A percentile compares a stretch with the other conserved stretches of the same genome.
Conservation (phyloP, 2,329 filamentous ascomycete genomes). For the Thielaviopsis cerberus region DNA sequence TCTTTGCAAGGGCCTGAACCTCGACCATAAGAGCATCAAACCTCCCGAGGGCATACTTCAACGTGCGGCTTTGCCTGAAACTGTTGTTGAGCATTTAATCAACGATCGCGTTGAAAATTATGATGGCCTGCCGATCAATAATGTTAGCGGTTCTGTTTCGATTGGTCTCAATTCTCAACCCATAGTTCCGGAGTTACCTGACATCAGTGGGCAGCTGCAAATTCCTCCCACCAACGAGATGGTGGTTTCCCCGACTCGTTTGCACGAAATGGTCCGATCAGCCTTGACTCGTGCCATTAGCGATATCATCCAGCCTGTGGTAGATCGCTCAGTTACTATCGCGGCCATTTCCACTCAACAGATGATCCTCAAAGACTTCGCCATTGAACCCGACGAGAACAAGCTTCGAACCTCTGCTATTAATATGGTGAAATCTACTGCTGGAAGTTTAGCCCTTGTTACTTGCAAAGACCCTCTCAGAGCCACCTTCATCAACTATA, state of each 20-base stretch:
- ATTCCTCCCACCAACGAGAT: conserved; percentile 69
- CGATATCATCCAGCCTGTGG: conserved; percentile 93
- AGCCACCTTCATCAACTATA: conserved; percentile 94
- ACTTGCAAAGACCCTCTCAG: conserved; percentile 93
- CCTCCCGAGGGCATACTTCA: conserved; percentile 74
- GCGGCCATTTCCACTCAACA: conserved; percentile 91
- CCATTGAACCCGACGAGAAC: conserved; percentile 77
- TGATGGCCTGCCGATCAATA: conserved; percentile 63
- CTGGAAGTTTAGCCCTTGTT: conserved; percentile 85
- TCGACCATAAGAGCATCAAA: conserved; percentile 86
- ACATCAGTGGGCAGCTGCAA: conserved; percentile 59
- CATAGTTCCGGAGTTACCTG: conserved; percentile 65
- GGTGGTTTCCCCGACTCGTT: conserved; percentile 50
- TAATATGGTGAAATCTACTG: conserved; percentile 86
- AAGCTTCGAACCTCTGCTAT: conserved; percentile 71
- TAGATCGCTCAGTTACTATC: conserved; percentile 93
- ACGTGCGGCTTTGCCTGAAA: conserved; percentile 25
- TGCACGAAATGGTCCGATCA: conserved; percentile 61
- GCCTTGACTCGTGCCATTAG: conserved; percentile 80
- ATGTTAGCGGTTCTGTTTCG: conserved; percentile 47
- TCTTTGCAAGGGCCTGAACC: conserved; percentile 72
- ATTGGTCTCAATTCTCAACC: conserved; percentile 60
- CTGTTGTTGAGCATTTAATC: conserved; percentile 40
- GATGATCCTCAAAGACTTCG: conserved; percentile 90
- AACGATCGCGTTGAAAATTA: conserved; percentile 62